Base-by-base conservation (phyloP, 192 early-diverging fungal species). In the Thamnidium elegans region DNA sequence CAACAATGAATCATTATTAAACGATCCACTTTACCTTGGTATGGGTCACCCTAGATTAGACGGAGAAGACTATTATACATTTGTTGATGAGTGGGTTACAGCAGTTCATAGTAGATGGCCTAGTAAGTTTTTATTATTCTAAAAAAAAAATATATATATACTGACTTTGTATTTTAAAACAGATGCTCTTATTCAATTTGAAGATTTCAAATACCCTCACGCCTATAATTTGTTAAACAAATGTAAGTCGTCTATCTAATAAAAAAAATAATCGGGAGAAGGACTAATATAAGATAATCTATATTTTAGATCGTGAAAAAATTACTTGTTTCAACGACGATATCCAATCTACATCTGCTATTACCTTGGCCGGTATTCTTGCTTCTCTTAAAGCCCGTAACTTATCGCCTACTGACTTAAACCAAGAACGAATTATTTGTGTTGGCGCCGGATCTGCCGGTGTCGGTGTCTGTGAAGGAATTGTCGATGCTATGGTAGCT, bases 81-180 rank as follows among this genome's bases (percentile, higher is more conserved):
- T 82, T 43, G 78, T 82, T 1, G 80, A 82, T 51, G 80, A 82
- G 51, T 82, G 80, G 80, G 80, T 82, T 13, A 71, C 74, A 19
- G 80, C 80, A 32, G 70, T 82, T 34, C 70, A 79, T 26, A 79
- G 69, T 63, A 72, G 80, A 74, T 82, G 78, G 75, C 80, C 80
- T 56, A 77, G 79, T 81, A 77, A 70, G 79, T 67, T 11, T 19
- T 46, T 5, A n/a, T 32, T 55, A 31, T 36, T 55, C 31, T 55
- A 32, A 46, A 14, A 20, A 26, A 43, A 1, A 42, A 59, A 19
- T 30, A 53, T 55, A 11, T 39, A 9, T 39, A 9, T 39, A 39
- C 36, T 39, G 36, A 39, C 36, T 39, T 39, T 39, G 9, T 39
- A 6, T 39, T 39, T 39, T 50, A 58, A 3, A 42, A 39, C 43